Evolutionary conservation across 768 basidiomycete species (phyloP).

Genomic region (Lactarius akahatsu): DNA sequence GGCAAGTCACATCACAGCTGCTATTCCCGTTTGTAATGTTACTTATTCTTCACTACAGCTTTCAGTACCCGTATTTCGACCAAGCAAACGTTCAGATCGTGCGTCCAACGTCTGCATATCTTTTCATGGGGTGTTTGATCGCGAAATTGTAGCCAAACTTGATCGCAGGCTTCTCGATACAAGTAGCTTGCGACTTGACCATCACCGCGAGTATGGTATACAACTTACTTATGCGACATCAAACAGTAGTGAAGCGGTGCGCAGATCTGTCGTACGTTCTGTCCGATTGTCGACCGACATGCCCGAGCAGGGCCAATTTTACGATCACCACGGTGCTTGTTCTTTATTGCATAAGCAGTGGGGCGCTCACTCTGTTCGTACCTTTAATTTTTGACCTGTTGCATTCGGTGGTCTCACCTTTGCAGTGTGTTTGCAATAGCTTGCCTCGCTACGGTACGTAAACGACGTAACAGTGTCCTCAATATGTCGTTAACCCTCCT

Average conservation of each 20-base stretch:
- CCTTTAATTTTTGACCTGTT: background rate
- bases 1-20: background rate
- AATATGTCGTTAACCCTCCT: background rate
- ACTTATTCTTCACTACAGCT: conserved; percentile 1
- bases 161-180: background rate
- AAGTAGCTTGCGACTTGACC: conserved; percentile 8
- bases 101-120: background rate
- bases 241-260: conserved; percentile 1
- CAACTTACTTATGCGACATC: background rate
- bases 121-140: background rate
- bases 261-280: background rate
- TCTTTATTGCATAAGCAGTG: conserved; percentile 11
- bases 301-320: background rate
- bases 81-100: background rate
- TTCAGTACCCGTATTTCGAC: background rate
- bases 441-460: conserved; percentile 5
- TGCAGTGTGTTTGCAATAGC: conserved; percentile 5
- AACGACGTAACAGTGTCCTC: background rate
- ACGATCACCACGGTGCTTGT: background rate
- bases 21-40: background rate
- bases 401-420: background rate
- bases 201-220: conserved; percentile 14
- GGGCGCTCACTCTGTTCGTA: background rate
- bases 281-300: background rate
- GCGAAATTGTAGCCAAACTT: background rate